Evolutionary conservation across 1,284 basidiomycete species (phyloP).

Genomic region (Ganoderma meredithae): DNA sequence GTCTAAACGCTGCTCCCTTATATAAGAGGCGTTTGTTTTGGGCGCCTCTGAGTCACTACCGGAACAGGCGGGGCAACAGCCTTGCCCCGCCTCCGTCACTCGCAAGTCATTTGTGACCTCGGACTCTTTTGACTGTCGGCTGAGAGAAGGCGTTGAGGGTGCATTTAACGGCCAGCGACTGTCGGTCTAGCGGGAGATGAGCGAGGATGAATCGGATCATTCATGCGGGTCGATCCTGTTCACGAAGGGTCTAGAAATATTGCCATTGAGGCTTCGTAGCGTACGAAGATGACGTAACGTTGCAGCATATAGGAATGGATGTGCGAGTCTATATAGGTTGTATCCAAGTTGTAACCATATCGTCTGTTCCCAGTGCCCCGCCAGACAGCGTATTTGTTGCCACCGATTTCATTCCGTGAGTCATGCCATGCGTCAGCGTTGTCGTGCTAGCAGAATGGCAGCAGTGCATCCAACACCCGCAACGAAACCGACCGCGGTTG

Average conservation of each 20-base stretch:
- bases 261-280: neutral
- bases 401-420: slow-evolving; percentile 2
- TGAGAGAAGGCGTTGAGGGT: neutral
- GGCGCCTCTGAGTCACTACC: slow-evolving; percentile 33
- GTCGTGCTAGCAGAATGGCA: slow-evolving; percentile 32
- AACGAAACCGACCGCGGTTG: slow-evolving; percentile 44
- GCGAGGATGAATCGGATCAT: neutral
- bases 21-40: slow-evolving; percentile 26
- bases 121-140: slow-evolving; percentile 1
- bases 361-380: slow-evolving; percentile 14
- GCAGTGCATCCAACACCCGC: slow-evolving; percentile 43
- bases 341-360: neutral
- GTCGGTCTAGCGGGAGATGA: neutral
- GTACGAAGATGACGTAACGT: neutral
- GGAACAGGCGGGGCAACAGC: slow-evolving; percentile 23
- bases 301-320: neutral
- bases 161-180: slow-evolving; percentile 2
- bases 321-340: neutral
- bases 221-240: neutral
- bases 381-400: neutral
- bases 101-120: slow-evolving; percentile 6
- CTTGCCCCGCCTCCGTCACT: slow-evolving; percentile 24
- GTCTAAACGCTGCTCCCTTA: slow-evolving; percentile 30
- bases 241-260: slow-evolving; percentile 19
- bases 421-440: slow-evolving; percentile 18